A percentile compares a stretch with the other conserved stretches of the same genome.
phyloP scores from a whole-genome alignment of 257 asterid species.

The Henckelia pumila region DNA sequence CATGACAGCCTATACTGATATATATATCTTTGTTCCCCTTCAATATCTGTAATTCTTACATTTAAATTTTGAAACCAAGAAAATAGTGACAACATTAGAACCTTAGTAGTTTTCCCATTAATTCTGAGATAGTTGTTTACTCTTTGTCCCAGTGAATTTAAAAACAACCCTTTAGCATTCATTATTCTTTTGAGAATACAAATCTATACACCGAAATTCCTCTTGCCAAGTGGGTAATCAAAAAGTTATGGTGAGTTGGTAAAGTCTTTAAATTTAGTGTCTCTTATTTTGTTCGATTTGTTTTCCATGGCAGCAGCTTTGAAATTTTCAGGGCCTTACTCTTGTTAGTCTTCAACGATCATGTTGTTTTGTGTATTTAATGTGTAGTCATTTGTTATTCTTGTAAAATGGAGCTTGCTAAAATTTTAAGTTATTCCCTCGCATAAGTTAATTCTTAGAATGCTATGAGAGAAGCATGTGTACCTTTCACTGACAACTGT shows the following conservation, averaged over 20 bases:
- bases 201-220: background rate
- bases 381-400: background rate
- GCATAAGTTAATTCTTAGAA: background rate
- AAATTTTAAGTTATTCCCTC: background rate
- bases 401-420: constrained; percentile 6
- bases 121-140: background rate
- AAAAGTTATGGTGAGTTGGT: background rate
- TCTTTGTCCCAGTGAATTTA: background rate
- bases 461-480: background rate
- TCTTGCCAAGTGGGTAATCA: background rate
- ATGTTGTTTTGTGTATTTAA: background rate
- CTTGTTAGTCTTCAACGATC: background rate
- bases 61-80: background rate
- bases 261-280: background rate
- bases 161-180: background rate
- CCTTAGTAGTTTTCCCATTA: background rate
- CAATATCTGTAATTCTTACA: background rate
- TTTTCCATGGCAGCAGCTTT: background rate
- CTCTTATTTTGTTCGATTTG: background rate
- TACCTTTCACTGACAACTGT: background rate
- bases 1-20: background rate
- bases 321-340: background rate
- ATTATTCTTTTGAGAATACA: no score
- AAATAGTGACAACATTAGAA: background rate
- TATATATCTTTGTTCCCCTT: background rate